Percentiles rank a stretch among this genome's conserved stretches.
Evolutionary conservation across 2,329 filamentous ascomycete genomes (phyloP).

Genomic region (Ascochyta rabiei): DNA sequence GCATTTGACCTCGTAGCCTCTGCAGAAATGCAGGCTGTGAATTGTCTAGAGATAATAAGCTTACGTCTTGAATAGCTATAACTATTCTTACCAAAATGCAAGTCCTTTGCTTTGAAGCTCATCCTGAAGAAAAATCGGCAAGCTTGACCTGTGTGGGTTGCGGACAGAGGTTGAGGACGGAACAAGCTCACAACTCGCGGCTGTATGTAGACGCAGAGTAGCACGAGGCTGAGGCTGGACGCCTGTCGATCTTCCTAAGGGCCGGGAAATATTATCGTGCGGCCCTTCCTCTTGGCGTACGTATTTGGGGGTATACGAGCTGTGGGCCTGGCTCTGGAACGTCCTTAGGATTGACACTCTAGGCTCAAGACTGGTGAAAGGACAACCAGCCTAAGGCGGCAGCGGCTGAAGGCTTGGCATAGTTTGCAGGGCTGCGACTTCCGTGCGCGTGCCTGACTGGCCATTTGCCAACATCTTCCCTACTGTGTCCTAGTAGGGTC

Average conservation of each 20-base stretch:
- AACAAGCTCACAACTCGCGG: neutral
- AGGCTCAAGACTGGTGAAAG: neutral
- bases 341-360: neutral
- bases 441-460: conserved; percentile 17
- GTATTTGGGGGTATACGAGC: conserved; percentile 14
- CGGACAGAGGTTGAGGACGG: neutral
- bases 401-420: conserved; percentile 5
- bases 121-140: conserved; percentile 53
- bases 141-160: too few species aligned
- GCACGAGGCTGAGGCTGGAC: conserved; percentile 12
- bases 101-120: conserved; percentile 70
- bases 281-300: conserved; percentile 19
- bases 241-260: conserved; percentile 16
- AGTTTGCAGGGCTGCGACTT: conserved; percentile 11
- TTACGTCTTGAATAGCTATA: conserved; percentile 40
- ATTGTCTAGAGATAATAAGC: conserved; percentile 52
- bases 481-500: conserved; percentile 14
- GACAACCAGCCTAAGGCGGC: neutral
- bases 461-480: conserved; percentile 17
- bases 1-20: conserved; percentile 59
- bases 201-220: conserved; percentile 8
- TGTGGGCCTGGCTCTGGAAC: neutral
- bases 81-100: conserved; percentile 62
- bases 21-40: conserved; percentile 57
- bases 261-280: conserved; percentile 6